These are phyloP conservation scores for Aureobasidium sp. DNA, from an alignment of 2,329 filamentous ascomycete genomes.

Conservation along the genomic window DNA sequence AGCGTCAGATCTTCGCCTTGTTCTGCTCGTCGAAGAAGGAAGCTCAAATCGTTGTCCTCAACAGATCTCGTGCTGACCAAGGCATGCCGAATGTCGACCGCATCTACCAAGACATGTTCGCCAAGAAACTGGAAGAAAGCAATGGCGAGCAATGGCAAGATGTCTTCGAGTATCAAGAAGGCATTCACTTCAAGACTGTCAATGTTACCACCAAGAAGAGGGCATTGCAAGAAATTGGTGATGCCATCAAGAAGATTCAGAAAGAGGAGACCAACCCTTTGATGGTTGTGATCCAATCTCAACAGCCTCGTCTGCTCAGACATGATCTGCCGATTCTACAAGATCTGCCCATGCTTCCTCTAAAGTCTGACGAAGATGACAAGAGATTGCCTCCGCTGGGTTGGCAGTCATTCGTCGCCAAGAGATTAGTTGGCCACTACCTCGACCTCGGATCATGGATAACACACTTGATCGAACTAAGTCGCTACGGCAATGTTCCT, in stretches of 20 bases:
- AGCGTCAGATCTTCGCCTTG: conserved; percentile 85
- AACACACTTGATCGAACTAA: conserved; percentile 74
- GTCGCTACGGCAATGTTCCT: conserved; percentile 87
- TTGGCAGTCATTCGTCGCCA: conserved; percentile 86
- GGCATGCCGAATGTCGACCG: conserved; percentile 85
- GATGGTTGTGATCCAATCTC: conserved; percentile 84
- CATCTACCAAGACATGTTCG: conserved; percentile 71
- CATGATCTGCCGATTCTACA: conserved; percentile 78
- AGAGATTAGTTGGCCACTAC: conserved; percentile 80
- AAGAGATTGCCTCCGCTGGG: conserved; percentile 82
- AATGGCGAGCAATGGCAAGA: conserved; percentile 66
- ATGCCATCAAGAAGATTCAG: conserved; percentile 81
- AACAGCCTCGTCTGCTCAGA: conserved; percentile 68
- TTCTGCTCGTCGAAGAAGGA: conserved; percentile 77
- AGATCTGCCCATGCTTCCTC: conserved; percentile 73
- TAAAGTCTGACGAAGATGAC: conserved; percentile 76
- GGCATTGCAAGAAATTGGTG: conserved; percentile 77
- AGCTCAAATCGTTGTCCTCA: conserved; percentile 82
- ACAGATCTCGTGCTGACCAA: conserved; percentile 70
- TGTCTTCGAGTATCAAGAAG: conserved; percentile 79
- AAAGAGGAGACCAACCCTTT: conserved; percentile 74
- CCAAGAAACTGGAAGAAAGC: conserved; percentile 56
- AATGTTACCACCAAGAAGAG: conserved; percentile 87
- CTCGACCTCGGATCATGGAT: conserved; percentile 91
- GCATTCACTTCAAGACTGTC: conserved; percentile 73